Evolutionary conservation across 2,329 filamentous ascomycete species (phyloP), one percentile per base, ranked within the genome.

Genomic region (Chaetothyriales sp.): DNA sequence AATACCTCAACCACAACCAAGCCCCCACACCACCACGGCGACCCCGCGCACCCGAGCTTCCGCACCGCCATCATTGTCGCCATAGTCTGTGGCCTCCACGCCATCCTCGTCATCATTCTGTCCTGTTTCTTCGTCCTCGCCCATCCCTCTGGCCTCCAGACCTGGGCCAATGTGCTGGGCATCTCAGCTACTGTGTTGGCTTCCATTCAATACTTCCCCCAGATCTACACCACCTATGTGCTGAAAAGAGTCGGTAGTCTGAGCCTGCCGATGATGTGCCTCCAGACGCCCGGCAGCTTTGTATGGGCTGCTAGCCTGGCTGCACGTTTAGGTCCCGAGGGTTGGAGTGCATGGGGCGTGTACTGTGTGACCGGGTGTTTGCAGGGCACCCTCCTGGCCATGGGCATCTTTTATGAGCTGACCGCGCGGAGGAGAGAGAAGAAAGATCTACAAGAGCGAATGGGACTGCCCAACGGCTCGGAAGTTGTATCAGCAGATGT

Each of bases 191-290:
- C 86, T 0, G 68, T 79, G 1, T 78, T 98, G 4, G 86, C 92
- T 0, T 83, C 79, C 0, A 77, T 96, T 19, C 92, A 98, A 68
- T 98, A 96, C 67, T 72, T 98, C 15, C 92, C 92, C 0, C 92
- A 98, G 68, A 94, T 98, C 57, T 88, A 81, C 70, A 95, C 85
- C 49, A 98, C 92, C 0, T 93, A 86, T 69, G 77, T 74, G 49
- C 72, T 95, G 52, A 84, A 90, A 64, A 83, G 89, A 60, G 84
- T 94, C 1, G 88, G 88, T 50, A 95, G 88, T 65, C 70, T 98
- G 60, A 95, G 87, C 62, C 92, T 98, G 51, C 83, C 87, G 3
- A 96, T 95, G 84, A 96, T 98, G 89, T 84, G 85, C 64, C 95
- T 98, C 32, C 92, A 98, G 66, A 95, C 90, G 0, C 92, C 92